Base-by-base conservation (phyloP, 2,329 filamentous ascomycete genomes). In the Alternaria panax region DNA sequence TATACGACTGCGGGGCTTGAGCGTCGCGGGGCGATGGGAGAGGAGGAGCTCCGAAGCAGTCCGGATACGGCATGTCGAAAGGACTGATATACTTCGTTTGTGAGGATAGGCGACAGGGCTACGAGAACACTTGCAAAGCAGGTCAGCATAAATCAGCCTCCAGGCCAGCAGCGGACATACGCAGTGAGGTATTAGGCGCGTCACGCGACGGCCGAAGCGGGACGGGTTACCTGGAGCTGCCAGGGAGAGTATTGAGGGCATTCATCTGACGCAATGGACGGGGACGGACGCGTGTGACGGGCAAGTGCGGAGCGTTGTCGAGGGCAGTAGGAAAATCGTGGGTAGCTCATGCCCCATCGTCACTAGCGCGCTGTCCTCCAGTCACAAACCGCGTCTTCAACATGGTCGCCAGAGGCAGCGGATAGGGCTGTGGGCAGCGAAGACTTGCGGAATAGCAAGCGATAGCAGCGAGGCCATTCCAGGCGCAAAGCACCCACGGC, bases 171-270 rank as follows among this genome's bases (percentile, higher is more conserved):
- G 38, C 22, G 41, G 34, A 56, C 63, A 51, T 54, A 72, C 69
- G 59, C 61, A 60, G 54, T 54, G 52, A 34, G 30, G 20, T 57
- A 60, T 51, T 30, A 66, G 56, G 53, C 60, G 65, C 59, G 64
- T 60, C 48, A 50, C 45, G 59, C 54, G 51, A 46, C 63, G 57
- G 51, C 65, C 60, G 53, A 66, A 59, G 66, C 71, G 65, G 60
- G 63, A 62, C 36, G 64, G 60, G 65, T 72, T 75, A 74, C 75
- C 70, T 74, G 69, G 66, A 67, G 66, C 66, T 62, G 64, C 68
- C 70, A 75, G 71, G 65, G 51, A 67, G 55, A 67, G 58, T 62
- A 65, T 60, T 55, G 70, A 69, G 74, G 70, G 75, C 75, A 78
- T 78, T 78, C 75, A 78, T 77, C 40, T 65, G 73, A 75, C 66